These are phyloP conservation scores for Trichoderma oligosporum DNA, from an alignment of 2,329 filamentous ascomycete species.

Conservation along the genomic window DNA sequence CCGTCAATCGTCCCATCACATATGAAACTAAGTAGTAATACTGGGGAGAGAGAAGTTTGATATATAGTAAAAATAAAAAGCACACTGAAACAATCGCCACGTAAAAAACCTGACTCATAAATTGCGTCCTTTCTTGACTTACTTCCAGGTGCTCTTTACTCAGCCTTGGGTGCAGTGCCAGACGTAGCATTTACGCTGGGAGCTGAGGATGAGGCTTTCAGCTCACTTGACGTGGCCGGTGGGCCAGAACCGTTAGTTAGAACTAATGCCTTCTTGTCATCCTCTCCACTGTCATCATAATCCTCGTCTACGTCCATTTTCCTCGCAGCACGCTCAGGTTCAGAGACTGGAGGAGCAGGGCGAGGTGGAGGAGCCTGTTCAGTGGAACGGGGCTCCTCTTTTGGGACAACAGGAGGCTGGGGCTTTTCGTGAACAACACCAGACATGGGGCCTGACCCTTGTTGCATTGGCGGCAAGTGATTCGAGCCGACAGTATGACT, in stretches of 20 bases:
- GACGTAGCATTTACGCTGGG: conserved; percentile 46
- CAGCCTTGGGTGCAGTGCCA: conserved; percentile 44
- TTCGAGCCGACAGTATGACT: conserved; percentile 51
- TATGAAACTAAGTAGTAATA: conserved; percentile 21
- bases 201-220: conserved; percentile 48
- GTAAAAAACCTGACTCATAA: conserved; percentile 28
- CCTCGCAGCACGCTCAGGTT: conserved; percentile 77
- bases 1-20: conserved; percentile 24
- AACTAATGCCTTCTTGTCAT: conserved; percentile 62
- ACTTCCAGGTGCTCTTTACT: conserved; percentile 29
- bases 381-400: conserved; percentile 56
- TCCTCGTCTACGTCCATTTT: conserved; percentile 98
- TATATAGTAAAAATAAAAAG: conserved; percentile 11
- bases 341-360: conserved; percentile 54
- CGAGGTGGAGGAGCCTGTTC: conserved; percentile 40
- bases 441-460: conserved; percentile 54
- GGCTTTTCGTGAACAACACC: conserved; percentile 50
- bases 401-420: conserved; percentile 36
- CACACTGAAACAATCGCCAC: conserved; percentile 19
- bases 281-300: conserved; percentile 91
- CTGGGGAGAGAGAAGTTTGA: background rate
- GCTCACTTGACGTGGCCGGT: conserved; percentile 47
- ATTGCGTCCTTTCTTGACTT: conserved; percentile 16
- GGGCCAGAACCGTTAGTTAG: conserved; percentile 45
- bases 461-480: conserved; percentile 62